phyloP scores from a whole-genome alignment of 2,329 filamentous ascomycete species.

The Beauveria australis region DNA sequence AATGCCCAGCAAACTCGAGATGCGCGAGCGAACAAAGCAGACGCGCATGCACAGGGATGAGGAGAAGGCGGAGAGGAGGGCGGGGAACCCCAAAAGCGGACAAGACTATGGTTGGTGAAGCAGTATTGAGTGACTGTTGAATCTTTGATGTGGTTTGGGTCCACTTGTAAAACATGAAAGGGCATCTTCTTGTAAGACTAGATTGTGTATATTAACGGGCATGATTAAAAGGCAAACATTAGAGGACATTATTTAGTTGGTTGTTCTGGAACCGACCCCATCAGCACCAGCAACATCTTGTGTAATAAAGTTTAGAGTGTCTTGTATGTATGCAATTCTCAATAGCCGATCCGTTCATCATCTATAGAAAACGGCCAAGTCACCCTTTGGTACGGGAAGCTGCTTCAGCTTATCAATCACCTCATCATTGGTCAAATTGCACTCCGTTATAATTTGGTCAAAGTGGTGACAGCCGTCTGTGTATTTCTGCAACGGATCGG shows the following conservation, averaged over 20 bases:
- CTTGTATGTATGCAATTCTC: not conserved
- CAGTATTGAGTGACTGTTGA: not conserved
- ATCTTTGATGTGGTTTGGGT: not conserved
- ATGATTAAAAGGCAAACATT: constrained; percentile 1
- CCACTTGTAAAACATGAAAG: constrained; percentile 1
- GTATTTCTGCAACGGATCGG: constrained; percentile 54
- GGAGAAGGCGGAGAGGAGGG: not conserved
- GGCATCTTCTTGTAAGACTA: constrained; percentile 4
- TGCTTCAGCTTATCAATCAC: constrained; percentile 60
- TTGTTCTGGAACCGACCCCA: not conserved
- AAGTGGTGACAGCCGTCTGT: constrained; percentile 69
- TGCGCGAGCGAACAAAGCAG: constrained; percentile 19
- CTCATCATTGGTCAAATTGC: constrained; percentile 60
- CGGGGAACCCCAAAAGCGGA: not conserved
- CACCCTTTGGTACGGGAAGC: constrained; percentile 42
- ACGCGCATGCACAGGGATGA: not conserved
- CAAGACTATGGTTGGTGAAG: not conserved
- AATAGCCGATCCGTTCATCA: constrained; percentile 19
- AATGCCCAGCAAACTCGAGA: constrained; percentile 28
- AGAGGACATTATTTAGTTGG: not conserved
- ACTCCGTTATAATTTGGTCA: constrained; percentile 75
- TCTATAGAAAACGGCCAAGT: constrained; percentile 46
- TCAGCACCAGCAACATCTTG: not conserved
- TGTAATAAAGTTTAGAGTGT: not conserved
- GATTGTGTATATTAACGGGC: constrained; percentile 8